phyloP scores from a whole-genome alignment of 2,329 filamentous ascomycete species.

The Pseudocercospora fuligena region DNA sequence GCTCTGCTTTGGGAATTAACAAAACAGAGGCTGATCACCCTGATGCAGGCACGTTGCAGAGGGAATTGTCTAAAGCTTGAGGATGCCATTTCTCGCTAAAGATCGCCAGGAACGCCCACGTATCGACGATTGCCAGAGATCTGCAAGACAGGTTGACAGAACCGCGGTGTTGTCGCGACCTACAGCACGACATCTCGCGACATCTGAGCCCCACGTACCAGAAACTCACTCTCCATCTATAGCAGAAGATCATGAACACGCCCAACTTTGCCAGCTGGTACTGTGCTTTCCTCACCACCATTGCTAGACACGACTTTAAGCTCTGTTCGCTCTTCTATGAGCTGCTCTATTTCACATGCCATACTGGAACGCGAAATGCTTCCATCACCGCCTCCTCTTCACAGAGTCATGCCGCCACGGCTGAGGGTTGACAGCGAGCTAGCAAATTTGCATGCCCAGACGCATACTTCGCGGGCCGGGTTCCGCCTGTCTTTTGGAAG shows the following conservation, averaged over 20 bases:
- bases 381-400: not conserved
- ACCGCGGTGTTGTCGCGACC: not conserved
- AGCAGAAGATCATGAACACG: too few species aligned
- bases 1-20: too few species aligned
- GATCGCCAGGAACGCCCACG: constrained; percentile 1
- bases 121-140: constrained; percentile 1
- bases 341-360: too few species aligned
- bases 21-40: not conserved
- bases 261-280: too few species aligned
- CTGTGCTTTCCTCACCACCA: too few species aligned
- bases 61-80: not conserved
- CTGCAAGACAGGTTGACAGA: not conserved
- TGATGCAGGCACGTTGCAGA: not conserved
- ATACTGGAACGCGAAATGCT: too few species aligned
- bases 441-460: not conserved
- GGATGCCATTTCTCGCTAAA: not conserved
- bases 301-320: too few species aligned
- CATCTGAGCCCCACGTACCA: not conserved
- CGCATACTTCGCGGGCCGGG: not conserved
- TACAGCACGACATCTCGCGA: constrained; percentile 2
- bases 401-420: not conserved
- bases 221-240: too few species aligned
- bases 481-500: not conserved
- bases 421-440: not conserved
- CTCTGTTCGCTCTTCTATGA: too few species aligned